phyloP scores from a whole-genome alignment of 257 asterid species.

The Asclepias syriaca region DNA sequence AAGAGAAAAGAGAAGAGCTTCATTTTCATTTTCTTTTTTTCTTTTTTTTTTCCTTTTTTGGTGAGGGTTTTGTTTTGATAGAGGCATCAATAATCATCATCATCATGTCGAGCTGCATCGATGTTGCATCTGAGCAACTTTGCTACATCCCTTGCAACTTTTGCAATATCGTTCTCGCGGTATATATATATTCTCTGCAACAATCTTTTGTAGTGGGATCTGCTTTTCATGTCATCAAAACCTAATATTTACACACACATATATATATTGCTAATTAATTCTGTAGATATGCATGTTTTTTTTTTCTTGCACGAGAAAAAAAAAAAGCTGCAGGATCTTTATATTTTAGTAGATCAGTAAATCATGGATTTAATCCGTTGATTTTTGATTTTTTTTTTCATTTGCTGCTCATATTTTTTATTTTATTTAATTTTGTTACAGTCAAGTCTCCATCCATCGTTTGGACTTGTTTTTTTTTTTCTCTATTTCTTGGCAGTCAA shows the following conservation, averaged over 20 bases:
- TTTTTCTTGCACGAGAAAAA: not conserved
- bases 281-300: not conserved
- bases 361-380: conserved; percentile 9
- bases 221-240: conserved; percentile 24
- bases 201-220: conserved; percentile 29
- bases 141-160: conserved; percentile 92
- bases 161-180: conserved; percentile 94
- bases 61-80: not conserved
- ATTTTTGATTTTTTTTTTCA: conserved; percentile 11
- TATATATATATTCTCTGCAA: conserved; percentile 18
- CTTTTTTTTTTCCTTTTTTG: no score
- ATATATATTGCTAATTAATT: conserved; percentile 16
- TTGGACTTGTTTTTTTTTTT: conserved; percentile 31
- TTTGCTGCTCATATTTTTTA: conserved; percentile 15
- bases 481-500: conserved; percentile 36
- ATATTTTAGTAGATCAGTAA: conserved; percentile 34
- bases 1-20: not conserved
- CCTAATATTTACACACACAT: not conserved
- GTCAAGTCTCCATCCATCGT: conserved; percentile 73
- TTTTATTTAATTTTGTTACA: conserved; percentile 7
- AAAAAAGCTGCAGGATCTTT: not conserved
- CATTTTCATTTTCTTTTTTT: not conserved
- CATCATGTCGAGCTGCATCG: conserved; percentile 41
- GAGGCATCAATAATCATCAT: not conserved
- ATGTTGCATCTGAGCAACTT: conserved; percentile 59